phyloP scores from a whole-genome alignment of 805 yeast species.

The Ogataea corticis region DNA sequence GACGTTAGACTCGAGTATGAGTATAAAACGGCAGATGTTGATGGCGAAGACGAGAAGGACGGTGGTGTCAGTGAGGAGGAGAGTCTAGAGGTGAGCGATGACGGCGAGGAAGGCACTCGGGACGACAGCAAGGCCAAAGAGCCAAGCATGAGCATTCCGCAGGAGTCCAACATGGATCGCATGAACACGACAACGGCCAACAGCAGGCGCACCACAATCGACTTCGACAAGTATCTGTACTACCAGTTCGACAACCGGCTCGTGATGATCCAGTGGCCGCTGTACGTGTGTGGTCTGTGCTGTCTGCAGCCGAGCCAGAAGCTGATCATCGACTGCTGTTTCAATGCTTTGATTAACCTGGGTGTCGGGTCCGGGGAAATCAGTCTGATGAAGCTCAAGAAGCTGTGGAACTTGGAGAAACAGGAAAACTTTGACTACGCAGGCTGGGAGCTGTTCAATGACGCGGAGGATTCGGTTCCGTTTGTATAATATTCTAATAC shows the following conservation, averaged over 20 bases:
- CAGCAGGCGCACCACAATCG: constrained; percentile 12
- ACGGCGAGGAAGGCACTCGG: background rate
- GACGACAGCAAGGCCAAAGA: background rate
- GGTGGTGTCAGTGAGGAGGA: background rate
- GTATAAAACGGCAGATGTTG: background rate
- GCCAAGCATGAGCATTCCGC: constrained; percentile 6
- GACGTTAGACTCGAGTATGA: constrained; percentile 1
- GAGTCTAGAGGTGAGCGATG: background rate
- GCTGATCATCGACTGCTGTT: constrained; percentile 36
- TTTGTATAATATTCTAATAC: constrained; percentile 21
- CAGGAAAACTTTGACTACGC: constrained; percentile 26
- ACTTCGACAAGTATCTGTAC: constrained; percentile 30
- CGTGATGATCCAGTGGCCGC: constrained; percentile 41
- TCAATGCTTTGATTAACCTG: constrained; percentile 34
- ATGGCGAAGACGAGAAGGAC: constrained; percentile 5
- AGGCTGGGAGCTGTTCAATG: constrained; percentile 28
- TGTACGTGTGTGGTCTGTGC: constrained; percentile 37
- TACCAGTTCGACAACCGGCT: constrained; percentile 37
- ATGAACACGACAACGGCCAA: constrained; percentile 11
- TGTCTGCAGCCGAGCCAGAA: constrained; percentile 32
- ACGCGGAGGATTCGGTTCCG: constrained; percentile 38
- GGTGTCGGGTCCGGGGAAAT: constrained; percentile 41
- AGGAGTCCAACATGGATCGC: constrained; percentile 11
- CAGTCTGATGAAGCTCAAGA: constrained; percentile 30
- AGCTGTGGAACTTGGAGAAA: constrained; percentile 35